Percentiles rank a stretch among this genome's conserved stretches.
These are phyloP conservation scores for Globisporangium nagaii DNA, from an alignment of 352 stramenopile species.

Conservation along the genomic window DNA sequence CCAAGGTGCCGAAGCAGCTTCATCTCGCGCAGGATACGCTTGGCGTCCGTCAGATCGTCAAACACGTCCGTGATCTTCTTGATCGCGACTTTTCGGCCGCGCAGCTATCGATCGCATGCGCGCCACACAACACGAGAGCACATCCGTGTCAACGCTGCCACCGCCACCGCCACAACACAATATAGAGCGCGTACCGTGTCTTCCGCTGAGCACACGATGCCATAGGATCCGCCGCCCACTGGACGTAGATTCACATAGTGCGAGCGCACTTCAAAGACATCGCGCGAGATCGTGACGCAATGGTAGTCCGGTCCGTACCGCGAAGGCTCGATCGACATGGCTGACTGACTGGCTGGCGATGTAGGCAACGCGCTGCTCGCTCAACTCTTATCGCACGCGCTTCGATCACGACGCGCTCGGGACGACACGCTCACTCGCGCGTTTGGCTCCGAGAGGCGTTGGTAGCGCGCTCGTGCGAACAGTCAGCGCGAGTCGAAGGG, in stretches of 20 bases:
- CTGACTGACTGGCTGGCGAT: no score
- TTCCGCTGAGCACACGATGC: slow-evolving; percentile 89
- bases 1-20: slow-evolving; percentile 90
- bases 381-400: neutral
- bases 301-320: slow-evolving; percentile 77
- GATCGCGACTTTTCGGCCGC: slow-evolving; percentile 84
- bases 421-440: no score
- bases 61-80: slow-evolving; percentile 94
- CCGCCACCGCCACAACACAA: no score
- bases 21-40: slow-evolving; percentile 91
- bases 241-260: slow-evolving; percentile 78
- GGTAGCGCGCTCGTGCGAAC: no score
- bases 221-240: slow-evolving; percentile 86
- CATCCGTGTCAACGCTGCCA: no score
- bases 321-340: slow-evolving; percentile 64
- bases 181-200: slow-evolving; percentile 59
- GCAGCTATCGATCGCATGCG: slow-evolving; percentile 34
- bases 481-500: no score
- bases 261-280: slow-evolving; percentile 80
- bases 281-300: slow-evolving; percentile 73
- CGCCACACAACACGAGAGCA: neutral
- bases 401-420: neutral
- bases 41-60: slow-evolving; percentile 89
- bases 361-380: no score
- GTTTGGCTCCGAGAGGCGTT: no score